A percentile compares a stretch with the other conserved stretches of the same genome.
Evolutionary conservation across 768 basidiomycete genomes (phyloP).

Genomic region (Atractiella rhizophila): DNA sequence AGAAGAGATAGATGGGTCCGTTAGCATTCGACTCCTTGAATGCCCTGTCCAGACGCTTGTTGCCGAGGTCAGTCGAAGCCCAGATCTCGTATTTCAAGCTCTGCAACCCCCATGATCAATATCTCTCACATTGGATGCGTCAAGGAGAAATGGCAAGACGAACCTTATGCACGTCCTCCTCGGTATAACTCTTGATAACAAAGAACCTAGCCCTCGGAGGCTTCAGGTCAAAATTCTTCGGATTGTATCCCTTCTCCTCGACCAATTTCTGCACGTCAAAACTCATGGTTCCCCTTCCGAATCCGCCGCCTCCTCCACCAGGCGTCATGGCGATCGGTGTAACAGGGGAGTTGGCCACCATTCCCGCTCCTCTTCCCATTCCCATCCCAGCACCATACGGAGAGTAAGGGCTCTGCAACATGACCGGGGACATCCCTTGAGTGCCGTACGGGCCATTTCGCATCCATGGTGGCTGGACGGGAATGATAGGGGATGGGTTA

Average conservation of each 20-base stretch:
- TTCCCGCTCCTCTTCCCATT: constrained; percentile 14
- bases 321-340: constrained; percentile 8
- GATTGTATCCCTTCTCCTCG: constrained; percentile 74
- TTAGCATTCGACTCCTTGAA: constrained; percentile 68
- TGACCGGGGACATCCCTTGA: not conserved
- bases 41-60: constrained; percentile 87
- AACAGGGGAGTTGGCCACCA: not conserved
- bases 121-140: not conserved
- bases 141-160: not conserved
- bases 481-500: no score
- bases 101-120: not conserved
- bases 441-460: constrained; percentile 1
- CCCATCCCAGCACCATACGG: not conserved
- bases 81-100: constrained; percentile 16
- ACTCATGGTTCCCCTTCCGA: constrained; percentile 21
- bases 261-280: constrained; percentile 63
- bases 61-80: constrained; percentile 33
- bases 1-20: constrained; percentile 92
- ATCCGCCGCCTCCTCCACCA: constrained; percentile 21
- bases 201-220: constrained; percentile 68
- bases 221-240: constrained; percentile 50
- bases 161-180: constrained; percentile 92
- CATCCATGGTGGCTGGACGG: no score
- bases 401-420: not conserved
- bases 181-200: constrained; percentile 97